These are phyloP conservation scores for Trichophyton simii DNA, from an alignment of 2,329 filamentous ascomycete genomes.

Conservation along the genomic window DNA sequence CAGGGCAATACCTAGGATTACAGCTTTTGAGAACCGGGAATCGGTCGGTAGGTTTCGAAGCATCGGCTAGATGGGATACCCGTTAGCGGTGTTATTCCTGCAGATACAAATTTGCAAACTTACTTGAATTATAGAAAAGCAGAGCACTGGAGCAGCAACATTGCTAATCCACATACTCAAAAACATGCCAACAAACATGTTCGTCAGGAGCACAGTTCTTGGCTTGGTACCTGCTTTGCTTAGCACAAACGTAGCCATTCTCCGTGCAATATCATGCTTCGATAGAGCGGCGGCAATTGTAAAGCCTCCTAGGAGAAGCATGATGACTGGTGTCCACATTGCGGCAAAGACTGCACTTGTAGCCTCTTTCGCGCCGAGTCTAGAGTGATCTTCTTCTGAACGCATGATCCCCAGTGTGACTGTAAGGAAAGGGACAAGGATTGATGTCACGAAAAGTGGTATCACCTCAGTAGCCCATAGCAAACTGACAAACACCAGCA, in stretches of 20 bases:
- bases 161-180: constrained; percentile 99
- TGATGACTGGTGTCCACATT: constrained; percentile 99
- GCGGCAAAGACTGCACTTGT: constrained; percentile 77
- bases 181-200: constrained; percentile 97
- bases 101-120: background rate
- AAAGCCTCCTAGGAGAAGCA: constrained; percentile 92
- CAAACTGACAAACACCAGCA: constrained; percentile 85
- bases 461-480: constrained; percentile 97
- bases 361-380: constrained; percentile 68
- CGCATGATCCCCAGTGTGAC: constrained; percentile 77
- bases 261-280: constrained; percentile 95
- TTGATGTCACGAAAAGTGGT: constrained; percentile 88
- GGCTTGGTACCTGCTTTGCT: constrained; percentile 92
- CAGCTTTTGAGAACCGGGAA: constrained; percentile 84
- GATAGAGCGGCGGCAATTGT: constrained; percentile 89
- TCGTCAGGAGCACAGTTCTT: constrained; percentile 79
- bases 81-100: constrained; percentile 3
- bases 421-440: constrained; percentile 85
- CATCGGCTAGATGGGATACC: constrained; percentile 52
- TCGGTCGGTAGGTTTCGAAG: constrained; percentile 82
- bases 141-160: constrained; percentile 89
- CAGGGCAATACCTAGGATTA: constrained; percentile 89
- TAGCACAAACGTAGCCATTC: constrained; percentile 88
- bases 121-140: constrained; percentile 93
- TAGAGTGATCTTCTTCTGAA: constrained; percentile 54